These are phyloP conservation scores for Penicillium cataractarum DNA, from an alignment of 495 filamentous ascomycete species.

Conservation along the genomic window DNA sequence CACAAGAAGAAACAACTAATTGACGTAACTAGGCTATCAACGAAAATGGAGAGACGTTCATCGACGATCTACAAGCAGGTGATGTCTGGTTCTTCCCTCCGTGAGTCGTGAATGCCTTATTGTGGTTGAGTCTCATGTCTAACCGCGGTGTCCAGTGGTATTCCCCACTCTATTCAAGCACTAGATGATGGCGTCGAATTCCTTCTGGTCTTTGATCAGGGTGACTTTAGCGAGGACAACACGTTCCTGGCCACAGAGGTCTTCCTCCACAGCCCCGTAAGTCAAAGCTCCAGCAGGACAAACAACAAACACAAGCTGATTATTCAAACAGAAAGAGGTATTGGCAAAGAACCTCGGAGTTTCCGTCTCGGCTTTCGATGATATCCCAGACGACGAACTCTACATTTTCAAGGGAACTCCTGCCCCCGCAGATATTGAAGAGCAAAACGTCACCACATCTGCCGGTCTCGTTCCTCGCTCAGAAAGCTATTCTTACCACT, in stretches of 20 bases:
- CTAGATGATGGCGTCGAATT: constrained; percentile 68
- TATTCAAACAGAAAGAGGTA: constrained; percentile 49
- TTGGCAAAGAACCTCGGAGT: constrained; percentile 65
- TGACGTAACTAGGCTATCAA: constrained; percentile 52
- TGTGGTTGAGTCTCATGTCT: too few species aligned
- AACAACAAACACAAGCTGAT: constrained; percentile 1
- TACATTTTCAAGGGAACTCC: constrained; percentile 73
- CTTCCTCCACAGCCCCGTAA: constrained; percentile 58
- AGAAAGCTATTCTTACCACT: constrained; percentile 67
- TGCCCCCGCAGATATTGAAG: constrained; percentile 59
- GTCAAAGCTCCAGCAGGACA: neutral
- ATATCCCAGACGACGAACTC: constrained; percentile 61
- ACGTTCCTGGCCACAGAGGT: constrained; percentile 71
- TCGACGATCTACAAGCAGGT: constrained; percentile 67
- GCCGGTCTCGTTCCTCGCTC: constrained; percentile 57
- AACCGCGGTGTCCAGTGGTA: constrained; percentile 38
- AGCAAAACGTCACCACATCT: constrained; percentile 64
- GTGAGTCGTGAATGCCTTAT: constrained; percentile 22
- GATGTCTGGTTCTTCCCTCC: constrained; percentile 75
- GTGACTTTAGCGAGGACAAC: constrained; percentile 68
- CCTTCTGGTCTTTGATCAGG: constrained; percentile 70
- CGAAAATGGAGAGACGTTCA: constrained; percentile 63
- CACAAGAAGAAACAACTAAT: neutral
- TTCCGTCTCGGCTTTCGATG: constrained; percentile 55
- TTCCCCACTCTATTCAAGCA: constrained; percentile 71